phyloP scores from a whole-genome alignment of 768 basidiomycete species.

The Russula abietina region DNA sequence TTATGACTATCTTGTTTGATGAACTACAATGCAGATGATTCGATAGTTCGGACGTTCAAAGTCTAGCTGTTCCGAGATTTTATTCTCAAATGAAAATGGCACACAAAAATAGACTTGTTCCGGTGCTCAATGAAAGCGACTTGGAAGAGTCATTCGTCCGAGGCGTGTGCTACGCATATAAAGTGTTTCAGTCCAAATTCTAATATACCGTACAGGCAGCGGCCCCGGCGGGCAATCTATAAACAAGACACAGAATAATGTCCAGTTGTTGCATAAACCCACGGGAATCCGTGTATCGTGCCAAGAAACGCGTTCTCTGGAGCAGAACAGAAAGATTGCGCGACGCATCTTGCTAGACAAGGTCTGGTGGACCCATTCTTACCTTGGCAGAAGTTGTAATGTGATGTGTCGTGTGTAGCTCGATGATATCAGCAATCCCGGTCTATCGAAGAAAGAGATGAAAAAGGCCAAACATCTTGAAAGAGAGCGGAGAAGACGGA shows the following conservation, averaged over 20 bases:
- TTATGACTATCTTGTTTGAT: constrained; percentile 6
- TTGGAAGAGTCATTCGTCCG: constrained; percentile 84
- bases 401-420: constrained; percentile 41
- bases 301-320: constrained; percentile 82
- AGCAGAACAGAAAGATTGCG: constrained; percentile 73
- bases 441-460: constrained; percentile 33
- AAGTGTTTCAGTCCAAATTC: constrained; percentile 5
- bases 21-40: constrained; percentile 26
- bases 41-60: constrained; percentile 22
- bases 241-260: constrained; percentile 91
- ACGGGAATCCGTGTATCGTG: constrained; percentile 82
- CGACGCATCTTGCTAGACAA: constrained; percentile 69
- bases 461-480: constrained; percentile 35
- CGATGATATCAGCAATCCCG: constrained; percentile 64
- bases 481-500: constrained; percentile 35
- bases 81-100: constrained; percentile 70
- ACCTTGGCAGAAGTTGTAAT: background rate
- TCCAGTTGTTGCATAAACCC: constrained; percentile 83
- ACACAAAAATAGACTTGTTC: constrained; percentile 55
- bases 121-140: constrained; percentile 70
- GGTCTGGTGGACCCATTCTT: constrained; percentile 32
- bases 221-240: constrained; percentile 96
- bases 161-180: constrained; percentile 42
- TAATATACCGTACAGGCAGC: constrained; percentile 47
- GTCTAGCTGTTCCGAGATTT: constrained; percentile 35